phyloP scores from a whole-genome alignment of 352 stramenopile genomes.

The Salisapilia sapeloensis region DNA sequence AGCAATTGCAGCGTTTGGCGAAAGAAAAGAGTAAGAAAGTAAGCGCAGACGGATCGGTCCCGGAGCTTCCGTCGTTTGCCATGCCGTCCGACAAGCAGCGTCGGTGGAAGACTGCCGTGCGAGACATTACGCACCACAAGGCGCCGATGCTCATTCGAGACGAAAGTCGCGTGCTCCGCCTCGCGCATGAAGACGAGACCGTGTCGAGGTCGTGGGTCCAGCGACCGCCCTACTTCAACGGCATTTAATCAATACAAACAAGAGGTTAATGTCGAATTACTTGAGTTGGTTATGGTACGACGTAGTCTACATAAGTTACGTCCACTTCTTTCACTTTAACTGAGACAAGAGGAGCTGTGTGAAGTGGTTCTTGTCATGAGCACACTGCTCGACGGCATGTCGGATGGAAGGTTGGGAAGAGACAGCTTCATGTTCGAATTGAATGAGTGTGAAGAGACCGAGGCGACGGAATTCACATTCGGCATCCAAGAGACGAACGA shows the following conservation, averaged over 20 bases:
- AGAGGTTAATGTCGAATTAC: constrained; percentile 1
- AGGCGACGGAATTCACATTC: too few relatives aligned
- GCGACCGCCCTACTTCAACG: constrained; percentile 49
- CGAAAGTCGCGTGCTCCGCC: constrained; percentile 27
- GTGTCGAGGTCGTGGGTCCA: constrained; percentile 68
- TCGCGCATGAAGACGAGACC: constrained; percentile 62
- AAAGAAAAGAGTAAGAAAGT: too few relatives aligned
- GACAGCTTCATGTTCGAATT: too few relatives aligned
- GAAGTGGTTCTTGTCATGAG: too few relatives aligned
- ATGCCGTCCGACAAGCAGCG: constrained; percentile 36
- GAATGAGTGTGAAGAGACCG: too few relatives aligned
- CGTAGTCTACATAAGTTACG: background rate
- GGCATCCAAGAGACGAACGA: too few relatives aligned
- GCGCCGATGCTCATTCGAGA: constrained; percentile 51
- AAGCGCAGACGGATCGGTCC: constrained; percentile 57
- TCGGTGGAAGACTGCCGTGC: constrained; percentile 63
- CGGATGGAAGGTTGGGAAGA: too few relatives aligned
- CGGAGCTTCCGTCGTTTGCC: constrained; percentile 57
- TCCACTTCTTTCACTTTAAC: too few relatives aligned
- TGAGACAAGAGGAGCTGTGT: too few relatives aligned
- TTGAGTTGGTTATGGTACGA: background rate
- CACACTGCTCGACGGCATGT: too few relatives aligned
- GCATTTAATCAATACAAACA: constrained; percentile 18
- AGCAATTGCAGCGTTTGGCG: constrained; percentile 53
- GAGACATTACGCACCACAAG: constrained; percentile 74